phyloP scores from a whole-genome alignment of 257 asterid species.

The Capsicum rhomboideum region DNA sequence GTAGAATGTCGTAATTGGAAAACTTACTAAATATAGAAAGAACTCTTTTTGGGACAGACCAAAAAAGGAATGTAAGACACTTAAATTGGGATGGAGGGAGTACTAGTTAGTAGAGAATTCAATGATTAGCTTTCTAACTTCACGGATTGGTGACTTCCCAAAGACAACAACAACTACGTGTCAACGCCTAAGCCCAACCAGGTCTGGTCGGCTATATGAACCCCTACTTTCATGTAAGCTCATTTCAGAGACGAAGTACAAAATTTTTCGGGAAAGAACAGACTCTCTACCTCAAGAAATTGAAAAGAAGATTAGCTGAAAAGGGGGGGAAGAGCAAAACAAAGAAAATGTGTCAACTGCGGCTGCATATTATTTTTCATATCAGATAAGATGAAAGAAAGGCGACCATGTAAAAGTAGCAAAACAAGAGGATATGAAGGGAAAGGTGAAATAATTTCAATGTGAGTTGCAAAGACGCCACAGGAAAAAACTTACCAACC shows the following conservation, averaged over 20 bases:
- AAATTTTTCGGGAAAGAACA: not conserved
- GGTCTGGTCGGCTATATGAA: not conserved
- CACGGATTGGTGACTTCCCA: not conserved
- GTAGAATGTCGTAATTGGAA: too few species aligned
- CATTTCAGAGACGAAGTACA: not conserved
- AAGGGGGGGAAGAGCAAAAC: not conserved
- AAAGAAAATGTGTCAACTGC: not conserved
- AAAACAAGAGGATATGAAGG: not conserved
- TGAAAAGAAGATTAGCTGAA: not conserved
- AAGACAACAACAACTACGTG: not conserved
- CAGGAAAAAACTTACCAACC: conserved; percentile 34
- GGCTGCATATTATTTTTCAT: not conserved
- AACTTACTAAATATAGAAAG: too few species aligned
- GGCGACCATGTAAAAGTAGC: not conserved
- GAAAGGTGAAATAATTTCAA: not conserved
- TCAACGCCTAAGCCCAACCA: not conserved
- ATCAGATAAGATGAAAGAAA: not conserved
- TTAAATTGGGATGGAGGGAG: too few species aligned
- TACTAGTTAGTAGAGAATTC: not conserved
- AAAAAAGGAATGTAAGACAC: too few species aligned
- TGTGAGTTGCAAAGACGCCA: not conserved
- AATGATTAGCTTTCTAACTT: not conserved
- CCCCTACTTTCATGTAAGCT: not conserved
- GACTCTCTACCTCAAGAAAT: not conserved
- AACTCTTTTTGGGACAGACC: too few species aligned